Evolutionary conservation across 768 basidiomycete species (phyloP), one percentile per base, ranked within the genome.

Genomic region (Mycena epipterygia): DNA sequence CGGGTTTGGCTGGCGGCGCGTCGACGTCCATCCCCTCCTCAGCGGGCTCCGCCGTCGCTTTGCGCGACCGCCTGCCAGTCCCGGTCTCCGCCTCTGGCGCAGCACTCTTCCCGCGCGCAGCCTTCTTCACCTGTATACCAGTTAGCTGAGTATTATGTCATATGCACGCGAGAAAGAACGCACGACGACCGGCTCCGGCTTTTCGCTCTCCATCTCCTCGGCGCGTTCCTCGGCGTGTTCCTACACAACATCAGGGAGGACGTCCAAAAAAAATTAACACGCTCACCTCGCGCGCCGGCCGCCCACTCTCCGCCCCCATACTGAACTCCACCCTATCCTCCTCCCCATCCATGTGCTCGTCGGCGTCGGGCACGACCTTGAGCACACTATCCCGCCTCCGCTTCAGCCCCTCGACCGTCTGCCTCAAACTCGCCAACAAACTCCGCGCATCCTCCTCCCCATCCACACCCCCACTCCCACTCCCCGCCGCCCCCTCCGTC

Each of bases 331-430:
- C 44, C 44, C n/a, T 25, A 48, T 14, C 25, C 23, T 19, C 25
- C 23, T 48, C 46, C 76, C 78, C 16, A 7, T 32, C 57, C 32
- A 12, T 37, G 23, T 30, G 39, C 41, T 52, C 42, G 16, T 11
- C 39, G 2, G 35, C 25, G 33, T 37, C 12, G 44, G 59, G 63
- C 30, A 42, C 84, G 52, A 77, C 70, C 12, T 51, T 65, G 12
- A 67, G 63, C 55, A 69, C 46, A 27, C 72, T 73, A 37, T 73
- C 72, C 58, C 83, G 78, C 65, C 86, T 79, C 70, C 81, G 81
- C 79, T 85, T 87, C 82, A 85, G 86, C 62, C 78, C 81, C 69
- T 84, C 84, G 35, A 86, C 84, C 8, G 83, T 87, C 75, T 85
- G 84, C 75, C 83, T 84, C 86, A 86, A 87, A 73, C 79, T 83